phyloP scores from a whole-genome alignment of 208 protist genomes.

The Leishmania lainsoni region DNA sequence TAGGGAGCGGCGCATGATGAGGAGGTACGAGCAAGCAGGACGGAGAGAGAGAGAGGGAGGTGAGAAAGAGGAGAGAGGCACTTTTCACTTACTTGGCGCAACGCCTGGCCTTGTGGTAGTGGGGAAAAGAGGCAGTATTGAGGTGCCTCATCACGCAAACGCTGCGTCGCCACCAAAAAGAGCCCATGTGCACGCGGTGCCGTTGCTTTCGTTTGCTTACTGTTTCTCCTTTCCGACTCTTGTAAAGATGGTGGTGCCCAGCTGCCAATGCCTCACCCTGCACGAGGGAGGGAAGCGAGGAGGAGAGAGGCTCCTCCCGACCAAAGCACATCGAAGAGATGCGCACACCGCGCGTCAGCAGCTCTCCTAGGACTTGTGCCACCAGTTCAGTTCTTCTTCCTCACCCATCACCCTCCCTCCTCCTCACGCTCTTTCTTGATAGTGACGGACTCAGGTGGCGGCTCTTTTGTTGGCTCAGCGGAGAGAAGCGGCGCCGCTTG shows the following conservation, averaged over 20 bases:
- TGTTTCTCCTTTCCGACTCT: neutral
- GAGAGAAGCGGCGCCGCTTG: neutral
- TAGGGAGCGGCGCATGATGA: neutral
- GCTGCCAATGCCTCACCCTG: neutral
- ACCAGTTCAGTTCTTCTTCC: neutral
- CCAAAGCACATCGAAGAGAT: neutral
- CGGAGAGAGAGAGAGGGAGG: neutral
- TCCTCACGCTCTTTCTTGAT: slow-evolving; percentile 29
- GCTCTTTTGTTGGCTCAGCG: slow-evolving; percentile 14
- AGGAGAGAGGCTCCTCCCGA: neutral
- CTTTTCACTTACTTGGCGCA: neutral
- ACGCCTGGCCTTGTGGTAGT: neutral
- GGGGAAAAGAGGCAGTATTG: neutral
- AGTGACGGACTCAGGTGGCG: neutral
- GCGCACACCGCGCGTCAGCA: neutral
- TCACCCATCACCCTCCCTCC: slow-evolving; percentile 6
- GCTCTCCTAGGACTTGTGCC: neutral
- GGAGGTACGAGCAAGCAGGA: neutral
- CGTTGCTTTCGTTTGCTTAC: neutral
- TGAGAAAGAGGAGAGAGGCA: neutral
- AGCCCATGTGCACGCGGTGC: neutral
- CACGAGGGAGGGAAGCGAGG: neutral
- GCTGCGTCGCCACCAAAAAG: neutral
- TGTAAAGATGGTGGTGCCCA: neutral
- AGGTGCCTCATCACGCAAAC: neutral